These are phyloP conservation scores for Fennellomyces sp. DNA, from an alignment of 371 early-diverging fungal species.

Conservation along the genomic window DNA sequence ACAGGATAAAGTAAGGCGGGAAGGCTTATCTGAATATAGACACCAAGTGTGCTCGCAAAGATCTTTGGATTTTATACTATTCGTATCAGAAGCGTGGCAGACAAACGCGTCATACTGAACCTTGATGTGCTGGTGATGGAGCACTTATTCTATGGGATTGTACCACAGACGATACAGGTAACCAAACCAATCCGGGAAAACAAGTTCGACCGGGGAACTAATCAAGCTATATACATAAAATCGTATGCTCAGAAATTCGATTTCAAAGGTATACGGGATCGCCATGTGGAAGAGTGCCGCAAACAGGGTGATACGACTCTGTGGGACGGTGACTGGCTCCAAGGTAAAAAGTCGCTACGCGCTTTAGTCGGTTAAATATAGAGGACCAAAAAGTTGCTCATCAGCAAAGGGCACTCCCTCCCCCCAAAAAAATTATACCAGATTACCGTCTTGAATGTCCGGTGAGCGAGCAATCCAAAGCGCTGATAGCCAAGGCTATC, in stretches of 20 bases:
- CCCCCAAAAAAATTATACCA: no score
- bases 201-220: not conserved
- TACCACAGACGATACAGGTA: conserved; percentile 66
- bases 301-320: conserved; percentile 52
- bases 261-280: conserved; percentile 83
- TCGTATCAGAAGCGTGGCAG: conserved; percentile 68
- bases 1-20: not conserved
- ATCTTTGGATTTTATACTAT: conserved; percentile 93
- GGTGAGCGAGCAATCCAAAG: conserved; percentile 77
- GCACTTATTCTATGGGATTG: conserved; percentile 79
- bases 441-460: conserved; percentile 10
- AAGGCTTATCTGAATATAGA: conserved; percentile 23
- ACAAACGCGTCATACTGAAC: conserved; percentile 64
- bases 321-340: conserved; percentile 74
- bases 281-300: conserved; percentile 47
- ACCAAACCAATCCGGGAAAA: no score
- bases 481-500: conserved; percentile 74
- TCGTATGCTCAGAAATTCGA: conserved; percentile 72
- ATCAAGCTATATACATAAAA: not conserved
- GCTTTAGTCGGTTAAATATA: not conserved
- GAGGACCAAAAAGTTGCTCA: no score
- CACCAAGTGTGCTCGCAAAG: conserved; percentile 86
- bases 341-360: conserved; percentile 25
- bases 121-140: conserved; percentile 96
- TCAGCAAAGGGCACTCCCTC: no score